These are phyloP conservation scores for Metschnikowia koreensis DNA, from an alignment of 805 yeast species.

Conservation along the genomic window DNA sequence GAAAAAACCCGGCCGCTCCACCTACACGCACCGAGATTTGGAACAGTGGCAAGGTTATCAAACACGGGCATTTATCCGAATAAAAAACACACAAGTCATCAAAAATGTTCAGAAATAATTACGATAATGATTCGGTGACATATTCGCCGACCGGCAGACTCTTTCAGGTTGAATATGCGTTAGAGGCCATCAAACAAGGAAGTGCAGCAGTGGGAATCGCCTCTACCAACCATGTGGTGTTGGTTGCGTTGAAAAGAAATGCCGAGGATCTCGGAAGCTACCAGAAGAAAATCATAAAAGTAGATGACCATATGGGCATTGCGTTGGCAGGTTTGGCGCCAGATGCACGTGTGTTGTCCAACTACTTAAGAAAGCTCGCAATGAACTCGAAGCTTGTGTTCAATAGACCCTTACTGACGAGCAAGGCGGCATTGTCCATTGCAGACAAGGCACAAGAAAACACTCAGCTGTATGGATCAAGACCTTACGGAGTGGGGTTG, in stretches of 20 bases:
- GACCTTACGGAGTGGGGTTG: conserved; percentile 98
- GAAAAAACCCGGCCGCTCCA: neutral
- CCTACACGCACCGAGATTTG: neutral
- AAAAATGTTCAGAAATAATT: conserved; percentile 86
- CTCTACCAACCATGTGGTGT: conserved; percentile 81
- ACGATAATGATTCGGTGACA: conserved; percentile 97
- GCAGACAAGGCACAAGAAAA: conserved; percentile 97
- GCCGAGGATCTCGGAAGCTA: conserved; percentile 97
- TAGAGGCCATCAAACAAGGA: conserved; percentile 97
- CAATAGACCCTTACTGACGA: conserved; percentile 79
- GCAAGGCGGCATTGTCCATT: conserved; percentile 77
- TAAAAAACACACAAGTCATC: neutral
- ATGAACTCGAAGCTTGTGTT: conserved; percentile 82
- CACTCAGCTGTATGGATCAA: conserved; percentile 92
- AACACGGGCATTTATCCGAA: neutral
- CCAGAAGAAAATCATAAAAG: conserved; percentile 87
- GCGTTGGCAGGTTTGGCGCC: conserved; percentile 98
- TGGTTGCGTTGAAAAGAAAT: conserved; percentile 91
- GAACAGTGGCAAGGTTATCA: conserved; percentile 3
- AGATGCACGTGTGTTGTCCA: conserved; percentile 92
- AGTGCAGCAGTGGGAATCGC: conserved; percentile 94
- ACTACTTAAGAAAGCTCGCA: conserved; percentile 86
- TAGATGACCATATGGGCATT: conserved; percentile 91
- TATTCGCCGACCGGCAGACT: conserved; percentile 94
- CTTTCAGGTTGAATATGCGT: conserved; percentile 78